These are phyloP conservation scores for Cymbidium sinense DNA, from an alignment of 106 monocot species.

Conservation along the genomic window DNA sequence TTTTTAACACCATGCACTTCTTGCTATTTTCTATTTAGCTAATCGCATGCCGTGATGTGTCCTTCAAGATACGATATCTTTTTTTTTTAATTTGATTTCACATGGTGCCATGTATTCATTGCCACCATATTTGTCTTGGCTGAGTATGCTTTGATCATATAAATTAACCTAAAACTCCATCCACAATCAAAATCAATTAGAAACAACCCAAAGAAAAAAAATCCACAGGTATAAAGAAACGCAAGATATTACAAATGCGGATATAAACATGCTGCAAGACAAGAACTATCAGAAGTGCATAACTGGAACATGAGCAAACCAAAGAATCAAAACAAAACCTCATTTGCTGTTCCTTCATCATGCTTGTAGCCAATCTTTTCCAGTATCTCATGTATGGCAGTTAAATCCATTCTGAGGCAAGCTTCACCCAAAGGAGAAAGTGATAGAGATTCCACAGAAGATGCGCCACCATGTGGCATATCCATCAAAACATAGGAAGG, in stretches of 20 bases:
- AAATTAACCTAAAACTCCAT: neutral
- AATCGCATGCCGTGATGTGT: no score
- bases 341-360: slow-evolving; percentile 91
- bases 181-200: neutral
- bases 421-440: slow-evolving; percentile 95
- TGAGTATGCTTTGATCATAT: neutral
- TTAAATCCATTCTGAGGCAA: slow-evolving; percentile 86
- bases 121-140: no score
- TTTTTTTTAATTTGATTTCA: no score
- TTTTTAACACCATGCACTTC: no score
- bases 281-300: neutral
- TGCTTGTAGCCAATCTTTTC: slow-evolving; percentile 89
- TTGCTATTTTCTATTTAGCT: no score
- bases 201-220: neutral
- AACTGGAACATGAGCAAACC: neutral
- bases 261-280: neutral
- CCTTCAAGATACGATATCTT: no score
- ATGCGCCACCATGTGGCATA: slow-evolving; percentile 59
- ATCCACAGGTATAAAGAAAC: neutral
- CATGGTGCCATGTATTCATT: no score
- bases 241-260: neutral
- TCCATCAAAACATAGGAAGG: slow-evolving; percentile 89
- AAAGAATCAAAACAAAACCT: slow-evolving; percentile 36
- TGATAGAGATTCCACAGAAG: slow-evolving; percentile 51
- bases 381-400: slow-evolving; percentile 88